phyloP scores from a whole-genome alignment of 768 basidiomycete species.

The Kwoniella botswanensis region DNA sequence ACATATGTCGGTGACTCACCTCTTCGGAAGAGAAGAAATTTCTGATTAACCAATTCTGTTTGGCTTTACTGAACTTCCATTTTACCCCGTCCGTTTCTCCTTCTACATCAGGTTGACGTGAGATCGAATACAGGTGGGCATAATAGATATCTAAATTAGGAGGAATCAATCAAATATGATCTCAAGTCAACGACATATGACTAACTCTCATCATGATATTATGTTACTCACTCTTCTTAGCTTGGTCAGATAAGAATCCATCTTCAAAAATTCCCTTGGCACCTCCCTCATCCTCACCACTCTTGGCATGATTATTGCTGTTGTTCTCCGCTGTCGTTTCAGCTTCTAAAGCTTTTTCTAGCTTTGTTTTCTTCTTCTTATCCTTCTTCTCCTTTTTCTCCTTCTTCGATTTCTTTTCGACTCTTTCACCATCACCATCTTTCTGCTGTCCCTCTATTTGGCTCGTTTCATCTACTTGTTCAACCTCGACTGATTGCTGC shows the following conservation, averaged over 20 bases:
- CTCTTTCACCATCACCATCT: background rate
- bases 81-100: constrained; percentile 1
- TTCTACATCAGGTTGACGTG: constrained; percentile 9
- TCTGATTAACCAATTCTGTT: constrained; percentile 47
- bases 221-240: constrained; percentile 48
- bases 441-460: background rate
- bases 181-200: too few species aligned
- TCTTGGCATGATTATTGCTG: background rate
- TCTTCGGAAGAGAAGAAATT: constrained; percentile 38
- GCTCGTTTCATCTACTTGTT: constrained; percentile 2
- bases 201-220: too few species aligned
- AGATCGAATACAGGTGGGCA: constrained; percentile 19
- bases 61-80: constrained; percentile 54
- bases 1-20: constrained; percentile 22
- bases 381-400: constrained; percentile 18
- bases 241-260: constrained; percentile 38
- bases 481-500: background rate
- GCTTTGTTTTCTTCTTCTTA: constrained; percentile 23
- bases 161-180: too few species aligned
- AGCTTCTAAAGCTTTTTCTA: constrained; percentile 13
- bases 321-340: background rate
- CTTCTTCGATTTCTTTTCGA: constrained; percentile 1
- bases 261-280: constrained; percentile 23
- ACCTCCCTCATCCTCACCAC: background rate
- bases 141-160: constrained; percentile 43